These are phyloP conservation scores for Knoxia roxburghii DNA, from an alignment of 257 asterid species.

Conservation along the genomic window DNA sequence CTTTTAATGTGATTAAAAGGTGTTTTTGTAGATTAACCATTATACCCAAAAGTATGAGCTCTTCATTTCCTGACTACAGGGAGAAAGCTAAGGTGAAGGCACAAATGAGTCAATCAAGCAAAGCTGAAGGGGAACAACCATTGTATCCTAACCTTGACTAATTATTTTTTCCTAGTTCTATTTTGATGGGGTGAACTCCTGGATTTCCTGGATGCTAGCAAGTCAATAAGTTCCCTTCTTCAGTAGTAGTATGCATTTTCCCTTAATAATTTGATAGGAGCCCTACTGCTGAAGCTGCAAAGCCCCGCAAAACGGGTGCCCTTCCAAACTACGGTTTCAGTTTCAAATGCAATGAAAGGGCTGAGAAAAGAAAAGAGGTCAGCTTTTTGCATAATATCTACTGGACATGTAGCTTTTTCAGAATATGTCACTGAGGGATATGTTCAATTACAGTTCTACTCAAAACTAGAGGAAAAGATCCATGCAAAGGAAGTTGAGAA, in stretches of 20 bases:
- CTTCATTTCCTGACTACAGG: slow-evolving; percentile 26
- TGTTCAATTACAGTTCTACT: slow-evolving; percentile 49
- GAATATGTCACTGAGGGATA: slow-evolving; percentile 10
- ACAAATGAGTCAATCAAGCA: slow-evolving; percentile 26
- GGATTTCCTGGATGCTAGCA: not conserved
- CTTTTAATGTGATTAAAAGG: not conserved
- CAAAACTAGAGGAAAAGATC: slow-evolving; percentile 90
- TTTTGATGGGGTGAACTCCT: not conserved
- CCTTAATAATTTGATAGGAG: slow-evolving; percentile 56
- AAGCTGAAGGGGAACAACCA: slow-evolving; percentile 29
- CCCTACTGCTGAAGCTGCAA: slow-evolving; percentile 61
- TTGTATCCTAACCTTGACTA: slow-evolving; percentile 26
- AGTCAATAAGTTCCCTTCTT: not conserved
- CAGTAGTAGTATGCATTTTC: slow-evolving; percentile 16
- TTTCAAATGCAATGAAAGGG: slow-evolving; percentile 91
- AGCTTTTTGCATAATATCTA: slow-evolving; percentile 19
- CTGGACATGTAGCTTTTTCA: not conserved
- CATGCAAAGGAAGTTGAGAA: slow-evolving; percentile 90
- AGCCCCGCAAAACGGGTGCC: slow-evolving; percentile 55
- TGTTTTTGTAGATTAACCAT: slow-evolving; percentile 5
- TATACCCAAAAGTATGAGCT: slow-evolving; percentile 13
- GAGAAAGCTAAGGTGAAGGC: slow-evolving; percentile 25
- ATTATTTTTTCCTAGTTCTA: not conserved
- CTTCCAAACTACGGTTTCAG: slow-evolving; percentile 78
- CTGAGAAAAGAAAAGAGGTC: slow-evolving; percentile 93